A percentile compares a stretch with the other conserved stretches of the same genome.
Evolutionary conservation across 192 early-diverging fungal species (phyloP).

Genomic region (Spinellus fusiger): DNA sequence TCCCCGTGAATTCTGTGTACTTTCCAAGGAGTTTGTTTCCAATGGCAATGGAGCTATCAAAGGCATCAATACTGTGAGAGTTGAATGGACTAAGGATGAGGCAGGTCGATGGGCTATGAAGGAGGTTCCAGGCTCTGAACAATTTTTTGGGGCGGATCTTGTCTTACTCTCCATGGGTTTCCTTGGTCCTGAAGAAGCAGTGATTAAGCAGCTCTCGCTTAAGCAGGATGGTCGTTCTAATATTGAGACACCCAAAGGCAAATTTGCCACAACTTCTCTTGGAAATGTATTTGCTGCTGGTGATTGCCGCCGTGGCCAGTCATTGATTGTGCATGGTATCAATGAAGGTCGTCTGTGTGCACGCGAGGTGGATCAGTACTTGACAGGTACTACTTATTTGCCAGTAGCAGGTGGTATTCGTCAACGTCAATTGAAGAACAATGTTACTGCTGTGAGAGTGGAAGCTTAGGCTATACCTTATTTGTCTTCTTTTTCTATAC

Average conservation of each 20-base stretch:
- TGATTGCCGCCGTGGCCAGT: conserved; percentile 95
- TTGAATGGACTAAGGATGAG: conserved; percentile 89
- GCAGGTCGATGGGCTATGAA: conserved; percentile 81
- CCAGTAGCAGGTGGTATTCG: conserved; percentile 86
- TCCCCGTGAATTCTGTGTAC: conserved; percentile 90
- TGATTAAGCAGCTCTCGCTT: conserved; percentile 75
- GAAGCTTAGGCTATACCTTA: no score
- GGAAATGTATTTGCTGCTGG: conserved; percentile 92
- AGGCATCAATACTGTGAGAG: conserved; percentile 91
- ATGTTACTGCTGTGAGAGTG: not conserved
- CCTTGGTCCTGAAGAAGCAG: conserved; percentile 83
- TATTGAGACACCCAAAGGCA: conserved; percentile 72
- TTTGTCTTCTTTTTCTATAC: no score
- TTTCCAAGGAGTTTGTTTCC: conserved; percentile 93
- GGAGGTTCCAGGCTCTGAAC: conserved; percentile 79
- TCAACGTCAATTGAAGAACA: conserved; percentile 35
- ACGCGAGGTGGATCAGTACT: conserved; percentile 80
- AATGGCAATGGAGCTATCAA: conserved; percentile 73
- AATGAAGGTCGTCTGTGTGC: conserved; percentile 96
- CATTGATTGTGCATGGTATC: conserved; percentile 96
- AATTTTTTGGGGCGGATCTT: conserved; percentile 84
- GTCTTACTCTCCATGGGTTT: conserved; percentile 90
- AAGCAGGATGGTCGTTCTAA: conserved; percentile 73
- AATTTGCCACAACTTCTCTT: conserved; percentile 56
- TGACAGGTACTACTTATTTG: conserved; percentile 77